Percentiles rank a stretch among this genome's conserved stretches.
Evolutionary conservation across 2,329 filamentous ascomycete species (phyloP).

Genomic region (Cladosporium oxysporum): DNA sequence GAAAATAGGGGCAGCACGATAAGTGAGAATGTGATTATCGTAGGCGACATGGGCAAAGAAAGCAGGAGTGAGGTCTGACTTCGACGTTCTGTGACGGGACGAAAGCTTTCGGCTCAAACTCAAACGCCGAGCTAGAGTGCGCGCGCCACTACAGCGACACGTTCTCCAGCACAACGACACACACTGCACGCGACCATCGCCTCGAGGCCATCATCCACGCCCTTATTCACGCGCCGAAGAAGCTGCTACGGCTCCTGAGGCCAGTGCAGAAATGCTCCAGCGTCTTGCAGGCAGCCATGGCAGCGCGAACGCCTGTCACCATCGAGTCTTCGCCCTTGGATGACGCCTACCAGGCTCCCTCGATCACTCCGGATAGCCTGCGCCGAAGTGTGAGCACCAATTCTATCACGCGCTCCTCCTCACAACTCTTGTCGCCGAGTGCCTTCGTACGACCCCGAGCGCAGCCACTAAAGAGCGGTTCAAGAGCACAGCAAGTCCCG

Average conservation of each 20-base stretch:
- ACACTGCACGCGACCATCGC: constrained; percentile 5
- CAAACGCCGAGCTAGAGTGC: constrained; percentile 3
- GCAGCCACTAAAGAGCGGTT: constrained; percentile 20
- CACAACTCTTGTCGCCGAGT: constrained; percentile 13
- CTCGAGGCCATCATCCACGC: background rate
- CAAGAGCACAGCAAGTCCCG: constrained; percentile 20
- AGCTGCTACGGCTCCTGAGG: constrained; percentile 15
- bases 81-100: background rate
- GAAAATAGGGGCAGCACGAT: background rate
- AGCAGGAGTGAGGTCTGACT: background rate
- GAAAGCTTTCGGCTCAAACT: background rate
- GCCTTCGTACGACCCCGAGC: constrained; percentile 12
- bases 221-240: constrained; percentile 6
- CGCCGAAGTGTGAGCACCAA: constrained; percentile 6
- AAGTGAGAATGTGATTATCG: background rate
- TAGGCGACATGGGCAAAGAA: background rate
- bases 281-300: constrained; percentile 23
- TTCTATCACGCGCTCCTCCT: constrained; percentile 1
- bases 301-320: constrained; percentile 27
- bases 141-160: constrained; percentile 9
- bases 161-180: background rate
- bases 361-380: constrained; percentile 25
- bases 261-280: constrained; percentile 22
- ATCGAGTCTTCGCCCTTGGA: constrained; percentile 29
- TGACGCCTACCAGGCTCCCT: constrained; percentile 23